Evolutionary conservation across 2,329 filamentous ascomycete species (phyloP).

Genomic region (Podosphaera xanthii): DNA sequence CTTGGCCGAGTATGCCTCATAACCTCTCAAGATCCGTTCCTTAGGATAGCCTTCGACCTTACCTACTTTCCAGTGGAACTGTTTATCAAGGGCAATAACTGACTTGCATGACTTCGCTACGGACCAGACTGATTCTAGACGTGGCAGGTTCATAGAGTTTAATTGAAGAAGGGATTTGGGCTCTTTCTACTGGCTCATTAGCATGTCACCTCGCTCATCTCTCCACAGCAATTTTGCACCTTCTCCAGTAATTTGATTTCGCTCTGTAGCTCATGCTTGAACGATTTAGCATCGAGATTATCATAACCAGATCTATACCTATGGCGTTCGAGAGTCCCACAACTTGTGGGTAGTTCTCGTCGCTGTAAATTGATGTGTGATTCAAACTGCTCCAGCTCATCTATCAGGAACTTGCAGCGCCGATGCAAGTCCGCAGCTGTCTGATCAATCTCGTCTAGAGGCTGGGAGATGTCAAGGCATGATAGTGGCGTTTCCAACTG

Average conservation of each 20-base stretch:
- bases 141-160: constrained; percentile 41
- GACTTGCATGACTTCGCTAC: constrained; percentile 33
- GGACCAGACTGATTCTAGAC: constrained; percentile 39
- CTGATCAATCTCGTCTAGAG: background rate
- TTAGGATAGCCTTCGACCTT: constrained; percentile 5
- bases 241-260: constrained; percentile 26
- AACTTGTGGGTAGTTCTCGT: constrained; percentile 15
- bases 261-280: constrained; percentile 23
- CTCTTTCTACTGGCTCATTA: constrained; percentile 3
- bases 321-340: background rate
- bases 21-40: constrained; percentile 8
- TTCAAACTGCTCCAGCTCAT: constrained; percentile 23
- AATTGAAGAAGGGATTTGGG: constrained; percentile 28
- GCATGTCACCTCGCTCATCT: background rate
- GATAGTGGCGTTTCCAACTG: too few species aligned
- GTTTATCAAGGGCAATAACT: constrained; percentile 32
- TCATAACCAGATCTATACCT: constrained; percentile 8
- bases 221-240: constrained; percentile 9
- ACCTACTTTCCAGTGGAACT: constrained; percentile 24
- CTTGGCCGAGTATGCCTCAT: constrained; percentile 10
- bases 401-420: constrained; percentile 17
- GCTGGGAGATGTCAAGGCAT: background rate
- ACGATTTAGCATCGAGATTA: constrained; percentile 25
- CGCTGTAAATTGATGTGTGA: constrained; percentile 19
- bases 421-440: constrained; percentile 12